phyloP scores from a whole-genome alignment of 176 grass and related monocot species.

The Avena insularis region DNA sequence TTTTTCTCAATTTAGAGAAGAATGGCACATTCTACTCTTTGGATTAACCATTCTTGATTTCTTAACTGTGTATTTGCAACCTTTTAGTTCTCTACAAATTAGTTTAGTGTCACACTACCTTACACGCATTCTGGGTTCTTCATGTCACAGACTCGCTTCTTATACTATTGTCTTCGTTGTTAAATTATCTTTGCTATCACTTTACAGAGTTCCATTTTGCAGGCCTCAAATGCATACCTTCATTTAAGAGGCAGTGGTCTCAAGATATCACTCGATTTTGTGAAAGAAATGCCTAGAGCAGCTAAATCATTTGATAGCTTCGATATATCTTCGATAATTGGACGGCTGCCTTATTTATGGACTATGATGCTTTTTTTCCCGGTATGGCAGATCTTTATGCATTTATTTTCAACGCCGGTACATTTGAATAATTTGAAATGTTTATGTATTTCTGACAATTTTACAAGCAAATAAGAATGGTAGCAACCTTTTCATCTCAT shows the following conservation, averaged over 20 bases:
- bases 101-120: not conserved
- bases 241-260: slow-evolving; percentile 39
- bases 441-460: not conserved
- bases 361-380: slow-evolving; percentile 63
- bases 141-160: not conserved
- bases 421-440: slow-evolving; percentile 7
- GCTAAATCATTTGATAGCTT: not conserved
- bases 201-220: slow-evolving; percentile 35
- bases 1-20: slow-evolving; percentile 16
- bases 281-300: slow-evolving; percentile 62
- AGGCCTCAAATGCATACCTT: slow-evolving; percentile 61
- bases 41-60: slow-evolving; percentile 9
- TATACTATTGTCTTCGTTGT: not conserved
- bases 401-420: not conserved
- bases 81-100: slow-evolving; percentile 20
- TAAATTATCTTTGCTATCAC: slow-evolving; percentile 7
- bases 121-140: slow-evolving; percentile 21
- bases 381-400: slow-evolving; percentile 35
- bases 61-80: not conserved
- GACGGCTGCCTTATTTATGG: slow-evolving; percentile 57
- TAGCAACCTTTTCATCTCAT: slow-evolving; percentile 14
- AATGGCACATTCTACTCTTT: slow-evolving; percentile 5
- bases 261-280: slow-evolving; percentile 59
- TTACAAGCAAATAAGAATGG: slow-evolving; percentile 8
- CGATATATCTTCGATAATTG: slow-evolving; percentile 48